A percentile compares a stretch with the other conserved stretches of the same genome.
Evolutionary conservation across 805 yeast species (phyloP).

Genomic region (Candida odintsovae): DNA sequence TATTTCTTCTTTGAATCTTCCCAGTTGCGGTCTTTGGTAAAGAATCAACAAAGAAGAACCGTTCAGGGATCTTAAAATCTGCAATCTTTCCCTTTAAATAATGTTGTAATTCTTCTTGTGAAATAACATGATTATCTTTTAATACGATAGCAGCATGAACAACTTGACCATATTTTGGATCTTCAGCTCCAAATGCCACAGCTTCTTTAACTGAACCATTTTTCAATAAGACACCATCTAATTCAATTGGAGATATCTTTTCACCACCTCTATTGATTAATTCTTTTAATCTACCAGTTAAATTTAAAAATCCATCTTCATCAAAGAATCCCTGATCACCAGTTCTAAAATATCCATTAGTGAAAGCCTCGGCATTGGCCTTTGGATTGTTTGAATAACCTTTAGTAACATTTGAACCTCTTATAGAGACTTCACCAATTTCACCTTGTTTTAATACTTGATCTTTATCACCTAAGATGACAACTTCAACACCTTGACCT

Average conservation of each 20-base stretch:
- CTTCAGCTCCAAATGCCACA: constrained; percentile 63
- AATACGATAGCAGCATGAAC: constrained; percentile 67
- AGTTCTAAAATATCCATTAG: constrained; percentile 60
- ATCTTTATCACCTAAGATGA: constrained; percentile 46
- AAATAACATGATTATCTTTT: constrained; percentile 25
- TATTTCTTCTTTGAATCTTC: constrained; percentile 62
- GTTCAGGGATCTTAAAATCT: constrained; percentile 54
- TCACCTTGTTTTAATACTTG: constrained; percentile 41
- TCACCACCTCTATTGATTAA: constrained; percentile 76
- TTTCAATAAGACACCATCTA: constrained; percentile 55
- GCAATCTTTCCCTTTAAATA: constrained; percentile 44
- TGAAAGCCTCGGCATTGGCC: constrained; percentile 65
- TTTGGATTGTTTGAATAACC: constrained; percentile 69
- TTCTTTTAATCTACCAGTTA: constrained; percentile 71
- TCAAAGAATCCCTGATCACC: constrained; percentile 73
- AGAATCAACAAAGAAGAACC: constrained; percentile 49
- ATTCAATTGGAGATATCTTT: constrained; percentile 68
- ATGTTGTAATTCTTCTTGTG: constrained; percentile 39
- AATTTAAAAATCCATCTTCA: constrained; percentile 48
- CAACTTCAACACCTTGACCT: constrained; percentile 63
- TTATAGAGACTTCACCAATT: constrained; percentile 65
- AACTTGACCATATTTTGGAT: constrained; percentile 63
- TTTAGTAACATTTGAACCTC: constrained; percentile 62
- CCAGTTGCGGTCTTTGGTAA: constrained; percentile 79
- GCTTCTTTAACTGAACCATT: constrained; percentile 65